Base-by-base conservation (phyloP, 768 basidiomycete species). In the Pulveroboletus sp. region DNA sequence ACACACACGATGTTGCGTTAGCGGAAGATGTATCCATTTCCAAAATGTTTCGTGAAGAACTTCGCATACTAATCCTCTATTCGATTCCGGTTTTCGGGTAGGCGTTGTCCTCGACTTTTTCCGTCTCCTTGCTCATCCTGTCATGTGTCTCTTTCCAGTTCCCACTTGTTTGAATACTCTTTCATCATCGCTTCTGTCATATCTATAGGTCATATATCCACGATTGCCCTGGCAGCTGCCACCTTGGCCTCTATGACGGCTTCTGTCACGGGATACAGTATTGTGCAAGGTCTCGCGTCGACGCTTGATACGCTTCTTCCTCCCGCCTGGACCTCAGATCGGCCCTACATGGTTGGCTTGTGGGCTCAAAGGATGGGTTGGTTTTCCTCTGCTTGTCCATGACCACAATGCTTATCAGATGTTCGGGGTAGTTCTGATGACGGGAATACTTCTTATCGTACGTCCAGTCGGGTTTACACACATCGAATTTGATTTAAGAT, bases 301-400 rank as follows among this genome's bases (percentile, higher is more conserved):
- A 84, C 91, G 1, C 80, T 99, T 17, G 96, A 99, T 65, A 94
- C 94, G 0, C 78, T 99, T 59, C 81, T 97, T 9, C 95, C 96
- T 1, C 82, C 90, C 32, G 93, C 95, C 14, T 99, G 90, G 93
- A 94, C 96, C 0, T 93, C 92, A 4, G 63, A 83, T 1, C 82
- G 85, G 26, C 95, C 93, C 0, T 71, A 85, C 14, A 75, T 91
- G 11, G 90, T 97, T 11, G 93, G 93, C 7, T 75, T 95, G 8
- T 95, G 93, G 93, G 69, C 86, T 9, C 92, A 94, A 65, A 75
- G 93, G 55, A 93, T 91, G 88, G 72, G 86, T 87, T 55, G 38
- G 84, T 73, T 46, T 37, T 19, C 14, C 17, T 24, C 20, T 26
- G 23, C 19, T 40, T 2, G n/a, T 3, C 19, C 20, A 31, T 48